Evolutionary conservation across 805 yeast species (phyloP), one percentile per base, ranked within the genome.

Genomic region (Ogataea degrootiae): DNA sequence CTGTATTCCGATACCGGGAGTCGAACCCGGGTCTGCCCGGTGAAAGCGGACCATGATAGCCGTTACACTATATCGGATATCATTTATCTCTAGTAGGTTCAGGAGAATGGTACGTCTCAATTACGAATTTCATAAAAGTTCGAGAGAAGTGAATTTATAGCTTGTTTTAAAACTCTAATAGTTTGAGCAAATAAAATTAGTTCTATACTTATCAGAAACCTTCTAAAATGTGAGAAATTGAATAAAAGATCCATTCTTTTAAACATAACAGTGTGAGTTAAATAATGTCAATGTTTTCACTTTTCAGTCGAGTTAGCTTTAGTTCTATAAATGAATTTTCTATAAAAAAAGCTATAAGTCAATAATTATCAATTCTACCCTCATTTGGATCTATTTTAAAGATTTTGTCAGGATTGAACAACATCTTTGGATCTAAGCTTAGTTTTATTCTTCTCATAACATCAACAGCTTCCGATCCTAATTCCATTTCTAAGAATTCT

Each of bases 1-100:
- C 5, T 17, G 11, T 16, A 39, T 76, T 82, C 87, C 87, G 85
- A 79, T 80, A 75, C 87, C 84, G 87, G 87, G 87, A 80, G 85
- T 82, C 85, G 87, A 82, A 82, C 87, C 86, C 87, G 84, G 83
- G 81, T 76, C 71, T 81, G 84, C 86, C 79, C 86, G 85, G 87
- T 82, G 87, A 82, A 81, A 82, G 87, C 85, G 85, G 79, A 79
- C 85, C 85, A 83, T 82, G 87, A 80, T 82, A 81, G 82, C 87
- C 87, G 84, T 80, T 81, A 82, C 86, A 81, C 87, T 80, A 82
- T 76, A 81, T 79, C 86, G 86, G 85, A 80, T 39, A 21, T 37
- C 40, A 37, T 21, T n/a, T n/a, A n/a, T n/a, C n/a, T n/a, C n/a
- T n/a, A 19, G 21, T 3, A 19, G 21, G 21, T 4, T 19, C 4